Evolutionary conservation across 768 basidiomycete genomes (phyloP).

Genomic region (Rhodocollybia butyracea): DNA sequence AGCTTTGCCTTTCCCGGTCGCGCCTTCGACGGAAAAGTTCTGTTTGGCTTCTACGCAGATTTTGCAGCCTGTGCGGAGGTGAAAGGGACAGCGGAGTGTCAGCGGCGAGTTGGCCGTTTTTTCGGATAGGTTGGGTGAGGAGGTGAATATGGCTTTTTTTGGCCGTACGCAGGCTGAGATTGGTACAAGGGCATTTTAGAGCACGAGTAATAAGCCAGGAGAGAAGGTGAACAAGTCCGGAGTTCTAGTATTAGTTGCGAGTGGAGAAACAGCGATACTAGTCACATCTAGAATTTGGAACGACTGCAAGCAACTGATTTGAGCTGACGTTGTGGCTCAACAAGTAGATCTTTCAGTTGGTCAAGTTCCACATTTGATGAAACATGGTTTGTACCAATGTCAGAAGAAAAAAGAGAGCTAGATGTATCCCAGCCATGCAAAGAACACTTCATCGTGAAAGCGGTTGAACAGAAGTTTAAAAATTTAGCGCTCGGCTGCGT

Average conservation of each 20-base stretch:
- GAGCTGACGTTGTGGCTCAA: too few relatives aligned
- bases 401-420: too few relatives aligned
- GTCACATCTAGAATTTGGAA: too few relatives aligned
- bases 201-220: neutral
- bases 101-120: constrained; percentile 60
- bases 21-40: constrained; percentile 16
- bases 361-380: too few relatives aligned
- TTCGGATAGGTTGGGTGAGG: constrained; percentile 18
- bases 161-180: constrained; percentile 4
- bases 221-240: neutral
- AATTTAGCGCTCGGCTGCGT: too few relatives aligned
- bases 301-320: too few relatives aligned
- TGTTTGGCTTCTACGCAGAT: constrained; percentile 69
- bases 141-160: neutral
- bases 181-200: neutral
- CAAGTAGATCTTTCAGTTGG: too few relatives aligned
- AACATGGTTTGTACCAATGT: too few relatives aligned
- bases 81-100: constrained; percentile 65
- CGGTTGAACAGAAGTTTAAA: too few relatives aligned
- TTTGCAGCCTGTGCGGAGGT: constrained; percentile 69
- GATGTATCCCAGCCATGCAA: too few relatives aligned
- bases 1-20: constrained; percentile 17
- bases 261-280: constrained; percentile 16
- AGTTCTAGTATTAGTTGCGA: neutral
- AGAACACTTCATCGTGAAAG: too few relatives aligned